Conservation (phyloP, 768 basidiomycete genomes). For the Collybia mongolica region DNA sequence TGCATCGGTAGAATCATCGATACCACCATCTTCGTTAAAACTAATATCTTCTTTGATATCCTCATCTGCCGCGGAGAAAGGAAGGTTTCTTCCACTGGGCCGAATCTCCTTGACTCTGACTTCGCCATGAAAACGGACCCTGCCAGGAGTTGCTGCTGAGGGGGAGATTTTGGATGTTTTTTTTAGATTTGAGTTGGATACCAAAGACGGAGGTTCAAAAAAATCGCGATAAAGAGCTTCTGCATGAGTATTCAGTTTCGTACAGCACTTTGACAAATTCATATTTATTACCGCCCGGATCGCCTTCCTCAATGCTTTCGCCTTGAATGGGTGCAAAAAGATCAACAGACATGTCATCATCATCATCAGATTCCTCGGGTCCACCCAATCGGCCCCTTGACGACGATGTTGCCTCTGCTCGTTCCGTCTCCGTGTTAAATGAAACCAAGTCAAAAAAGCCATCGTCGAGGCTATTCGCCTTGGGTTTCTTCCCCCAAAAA, state of each 20-base stretch:
- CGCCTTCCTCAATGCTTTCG: conserved; percentile 42
- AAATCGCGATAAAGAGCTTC: conserved; percentile 77
- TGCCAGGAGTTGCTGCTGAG: conserved; percentile 24
- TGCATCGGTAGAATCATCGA: conserved; percentile 29
- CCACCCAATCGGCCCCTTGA: conserved; percentile 60
- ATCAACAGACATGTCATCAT: conserved; percentile 50
- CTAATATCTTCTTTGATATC: conserved; percentile 37
- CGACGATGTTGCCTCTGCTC: conserved; percentile 63
- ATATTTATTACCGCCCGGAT: conserved; percentile 35
- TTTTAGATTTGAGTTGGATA: conserved; percentile 14
- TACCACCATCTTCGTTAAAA: conserved; percentile 33
- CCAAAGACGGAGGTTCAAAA: conserved; percentile 60
- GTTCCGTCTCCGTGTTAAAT: conserved; percentile 87
- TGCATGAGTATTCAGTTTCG: conserved; percentile 22
- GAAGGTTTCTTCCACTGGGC: conserved; percentile 63
- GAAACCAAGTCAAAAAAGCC: conserved; percentile 84
- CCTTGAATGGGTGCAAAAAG: conserved; percentile 63
- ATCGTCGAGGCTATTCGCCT: conserved; percentile 66
- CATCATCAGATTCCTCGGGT: conserved; percentile 48
- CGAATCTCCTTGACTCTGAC: conserved; percentile 83
- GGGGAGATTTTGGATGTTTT: conserved; percentile 15
- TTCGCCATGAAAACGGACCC: conserved; percentile 78
- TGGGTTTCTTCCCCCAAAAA: conserved; percentile 13
- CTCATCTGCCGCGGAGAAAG: conserved; percentile 44
- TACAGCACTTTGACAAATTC: neutral